Conservation (phyloP, 805 yeast species). For the Hanseniaspora singularis region DNA sequence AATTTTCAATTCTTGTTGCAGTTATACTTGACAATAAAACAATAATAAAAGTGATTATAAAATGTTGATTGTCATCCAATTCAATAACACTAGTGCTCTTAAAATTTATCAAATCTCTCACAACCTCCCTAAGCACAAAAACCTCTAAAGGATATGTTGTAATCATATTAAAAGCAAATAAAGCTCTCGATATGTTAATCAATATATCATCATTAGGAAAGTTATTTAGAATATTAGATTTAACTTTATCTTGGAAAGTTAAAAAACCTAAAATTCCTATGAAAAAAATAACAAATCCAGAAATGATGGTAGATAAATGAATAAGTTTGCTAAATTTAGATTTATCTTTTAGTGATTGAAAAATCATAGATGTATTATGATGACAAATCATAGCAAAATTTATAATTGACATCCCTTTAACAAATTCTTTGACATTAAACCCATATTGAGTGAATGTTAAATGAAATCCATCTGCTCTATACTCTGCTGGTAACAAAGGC, state of each 20-base stretch:
- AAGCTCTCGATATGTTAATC: slow-evolving; percentile 77
- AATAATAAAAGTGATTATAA: slow-evolving; percentile 50
- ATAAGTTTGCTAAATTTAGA: slow-evolving; percentile 68
- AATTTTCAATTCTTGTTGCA: slow-evolving; percentile 40
- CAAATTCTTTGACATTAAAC: slow-evolving; percentile 34
- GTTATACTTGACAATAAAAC: slow-evolving; percentile 65
- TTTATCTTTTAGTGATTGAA: slow-evolving; percentile 67
- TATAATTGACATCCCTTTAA: slow-evolving; percentile 87
- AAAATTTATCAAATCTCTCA: slow-evolving; percentile 47
- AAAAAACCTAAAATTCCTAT: slow-evolving; percentile 73
- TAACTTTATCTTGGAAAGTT: slow-evolving; percentile 63
- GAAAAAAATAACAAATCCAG: slow-evolving; percentile 63
- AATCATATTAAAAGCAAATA: slow-evolving; percentile 85
- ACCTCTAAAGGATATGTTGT: slow-evolving; percentile 86
- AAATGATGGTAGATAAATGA: slow-evolving; percentile 70
- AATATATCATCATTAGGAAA: slow-evolving; percentile 63
- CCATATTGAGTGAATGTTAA: slow-evolving; percentile 38
- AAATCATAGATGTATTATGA: slow-evolving; percentile 83
- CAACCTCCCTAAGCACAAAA: slow-evolving; percentile 78
- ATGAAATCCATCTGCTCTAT: slow-evolving; percentile 38
- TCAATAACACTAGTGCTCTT: slow-evolving; percentile 23
- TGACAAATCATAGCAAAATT: slow-evolving; percentile 94
- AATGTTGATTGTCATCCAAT: slow-evolving; percentile 40
- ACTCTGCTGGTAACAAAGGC: slow-evolving; percentile 40
- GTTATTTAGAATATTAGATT: slow-evolving; percentile 80